Evolutionary conservation across 1,284 basidiomycete genomes (phyloP).

Genomic region (Heterobasidion parviporum): DNA sequence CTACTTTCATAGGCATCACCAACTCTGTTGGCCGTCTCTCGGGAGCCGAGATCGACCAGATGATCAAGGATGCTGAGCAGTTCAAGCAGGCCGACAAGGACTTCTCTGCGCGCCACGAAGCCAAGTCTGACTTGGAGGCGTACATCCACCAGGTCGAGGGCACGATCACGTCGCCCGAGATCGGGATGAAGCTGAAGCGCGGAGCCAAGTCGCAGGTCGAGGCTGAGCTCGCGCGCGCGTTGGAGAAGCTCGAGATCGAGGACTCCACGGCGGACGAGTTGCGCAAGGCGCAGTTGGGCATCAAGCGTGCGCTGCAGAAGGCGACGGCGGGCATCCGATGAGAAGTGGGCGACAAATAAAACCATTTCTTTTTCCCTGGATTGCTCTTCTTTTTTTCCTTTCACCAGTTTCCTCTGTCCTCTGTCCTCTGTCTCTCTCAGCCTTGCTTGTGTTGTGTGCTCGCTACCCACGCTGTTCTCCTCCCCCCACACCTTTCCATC

Average conservation of each 20-base stretch:
- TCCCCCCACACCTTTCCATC: slow-evolving; percentile 1
- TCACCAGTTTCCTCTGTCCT: slow-evolving; percentile 8
- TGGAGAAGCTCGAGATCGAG: slow-evolving; percentile 96
- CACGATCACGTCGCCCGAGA: slow-evolving; percentile 90
- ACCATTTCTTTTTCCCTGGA: neutral
- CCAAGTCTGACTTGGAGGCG: slow-evolving; percentile 92
- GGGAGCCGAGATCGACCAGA: slow-evolving; percentile 91
- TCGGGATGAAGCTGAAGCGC: slow-evolving; percentile 95
- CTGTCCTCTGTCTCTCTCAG: neutral
- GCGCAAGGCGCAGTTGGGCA: slow-evolving; percentile 85
- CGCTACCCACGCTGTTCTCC: neutral
- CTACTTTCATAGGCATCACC: slow-evolving; percentile 60
- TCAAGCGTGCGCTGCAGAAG: slow-evolving; percentile 95
- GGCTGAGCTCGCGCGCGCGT: slow-evolving; percentile 89
- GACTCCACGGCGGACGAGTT: slow-evolving; percentile 88
- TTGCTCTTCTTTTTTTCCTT: neutral
- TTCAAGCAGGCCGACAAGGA: slow-evolving; percentile 97
- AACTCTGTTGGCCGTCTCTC: slow-evolving; percentile 96
- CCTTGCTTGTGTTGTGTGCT: too few species aligned
- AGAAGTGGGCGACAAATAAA: slow-evolving; percentile 18
- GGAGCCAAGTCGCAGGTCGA: slow-evolving; percentile 90
- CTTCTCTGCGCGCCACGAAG: slow-evolving; percentile 92
- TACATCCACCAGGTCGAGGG: slow-evolving; percentile 93
- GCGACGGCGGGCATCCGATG: slow-evolving; percentile 81
- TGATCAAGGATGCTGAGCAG: slow-evolving; percentile 97